These are phyloP conservation scores for Castanea mollissima DNA, from an alignment of 306 rosid genomes.

Conservation along the genomic window DNA sequence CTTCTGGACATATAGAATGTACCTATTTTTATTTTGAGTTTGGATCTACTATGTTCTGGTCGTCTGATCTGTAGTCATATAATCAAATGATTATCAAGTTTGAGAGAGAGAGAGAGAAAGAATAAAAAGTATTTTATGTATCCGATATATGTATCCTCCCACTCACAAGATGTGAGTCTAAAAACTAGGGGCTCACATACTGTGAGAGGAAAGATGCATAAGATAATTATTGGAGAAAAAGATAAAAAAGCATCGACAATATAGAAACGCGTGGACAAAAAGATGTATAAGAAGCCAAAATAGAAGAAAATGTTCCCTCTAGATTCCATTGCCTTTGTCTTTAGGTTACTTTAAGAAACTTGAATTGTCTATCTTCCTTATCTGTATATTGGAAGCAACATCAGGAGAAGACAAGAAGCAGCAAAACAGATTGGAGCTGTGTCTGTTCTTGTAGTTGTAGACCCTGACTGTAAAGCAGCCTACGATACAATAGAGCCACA, in stretches of 20 bases:
- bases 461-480: constrained; percentile 29
- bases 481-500: constrained; percentile 27
- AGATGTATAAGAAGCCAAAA: constrained; percentile 33
- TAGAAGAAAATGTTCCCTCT: constrained; percentile 30
- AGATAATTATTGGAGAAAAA: no score
- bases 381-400: constrained; percentile 27
- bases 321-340: constrained; percentile 39
- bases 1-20: constrained; percentile 33
- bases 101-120: constrained; percentile 15
- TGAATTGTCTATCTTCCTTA: constrained; percentile 30
- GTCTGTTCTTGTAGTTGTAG: constrained; percentile 40
- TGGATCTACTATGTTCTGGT: neutral
- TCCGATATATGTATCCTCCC: no score
- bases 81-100: constrained; percentile 19
- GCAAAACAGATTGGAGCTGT: constrained; percentile 12
- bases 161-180: no score
- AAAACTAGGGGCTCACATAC: no score
- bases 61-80: constrained; percentile 1
- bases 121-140: neutral
- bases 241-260: neutral
- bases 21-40: neutral
- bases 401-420: constrained; percentile 34
- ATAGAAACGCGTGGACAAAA: constrained; percentile 27
- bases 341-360: constrained; percentile 40
- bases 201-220: no score